Evolutionary conservation across 192 early-diverging fungal species (phyloP), one percentile per base, ranked within the genome.

Genomic region (Podila clonocystis): DNA sequence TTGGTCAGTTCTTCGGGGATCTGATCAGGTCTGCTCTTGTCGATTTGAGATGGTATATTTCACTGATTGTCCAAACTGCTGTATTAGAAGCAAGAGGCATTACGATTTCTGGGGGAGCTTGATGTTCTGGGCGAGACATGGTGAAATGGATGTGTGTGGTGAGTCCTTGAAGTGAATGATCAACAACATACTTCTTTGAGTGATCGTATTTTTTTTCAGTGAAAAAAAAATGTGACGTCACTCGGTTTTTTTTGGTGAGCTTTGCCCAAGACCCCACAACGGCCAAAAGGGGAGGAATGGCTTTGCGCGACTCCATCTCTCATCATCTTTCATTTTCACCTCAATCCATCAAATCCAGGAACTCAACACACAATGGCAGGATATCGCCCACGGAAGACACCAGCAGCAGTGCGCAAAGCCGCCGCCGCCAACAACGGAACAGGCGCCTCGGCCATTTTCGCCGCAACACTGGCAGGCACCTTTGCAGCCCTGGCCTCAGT

Each of bases 21-120:
- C 17, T 36, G 26, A 55, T 65, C 34, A 3, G 50, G 55, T 41
- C 9, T 19, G n/a, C n/a, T 60, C 15, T 28, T 36, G 55, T n/a
- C n/a, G 26, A 24, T 3, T 31, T 31, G 5, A 2, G 3, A 31
- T 31, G 31, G 5, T 31, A 4, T 2, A 31, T 31, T 31, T 31
- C 31, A 5, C 31, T 5, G 5, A 31, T 31, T 17, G 41, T 15
- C 8, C 15, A 17, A 17, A 45, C 57, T 67, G 2, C 12, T 2
- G 30, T 26, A 17, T 30, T 31, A 17, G 28, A 74, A 17, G 22
- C 4, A 15, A 12, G 8, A 17, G 13, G 12, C 2, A 12, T 85
- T 91, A 94, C 94, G 49, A 99, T 94, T 89, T 99, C 97, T 70
- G 97, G 96, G 24, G 97, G 97, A 48, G 97, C 97, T 73, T 92